Conservation (phyloP, 2,329 filamentous ascomycete species). For the Didymella exigua region DNA sequence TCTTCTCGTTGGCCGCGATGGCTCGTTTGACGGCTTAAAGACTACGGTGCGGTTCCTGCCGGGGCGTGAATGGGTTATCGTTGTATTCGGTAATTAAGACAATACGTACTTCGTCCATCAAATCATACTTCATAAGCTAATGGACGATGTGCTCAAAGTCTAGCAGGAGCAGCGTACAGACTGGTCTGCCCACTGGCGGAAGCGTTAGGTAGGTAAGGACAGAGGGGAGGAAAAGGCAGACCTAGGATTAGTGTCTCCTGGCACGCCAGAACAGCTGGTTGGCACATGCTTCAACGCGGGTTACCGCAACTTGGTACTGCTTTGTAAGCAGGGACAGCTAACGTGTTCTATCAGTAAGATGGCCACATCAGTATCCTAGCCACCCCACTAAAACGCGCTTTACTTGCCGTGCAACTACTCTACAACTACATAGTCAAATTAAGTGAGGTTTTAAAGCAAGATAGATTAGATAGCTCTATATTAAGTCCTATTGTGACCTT, state of each 20-base stretch:
- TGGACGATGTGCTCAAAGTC: constrained; percentile 6
- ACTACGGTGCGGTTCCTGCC: constrained; percentile 17
- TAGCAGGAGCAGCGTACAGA: neutral
- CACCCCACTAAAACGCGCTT: too few species aligned
- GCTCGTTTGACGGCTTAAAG: constrained; percentile 18
- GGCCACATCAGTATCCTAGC: too few species aligned
- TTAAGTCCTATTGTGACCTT: too few species aligned
- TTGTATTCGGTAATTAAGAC: constrained; percentile 16
- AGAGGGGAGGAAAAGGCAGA: constrained; percentile 1
- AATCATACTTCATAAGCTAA: constrained; percentile 12
- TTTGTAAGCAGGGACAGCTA: constrained; percentile 2
- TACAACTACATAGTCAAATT: too few species aligned
- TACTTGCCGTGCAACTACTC: too few species aligned
- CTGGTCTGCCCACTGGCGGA: constrained; percentile 7
- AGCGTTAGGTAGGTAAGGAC: neutral
- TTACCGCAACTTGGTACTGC: constrained; percentile 15
- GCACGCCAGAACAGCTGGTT: neutral
- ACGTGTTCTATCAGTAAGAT: too few species aligned
- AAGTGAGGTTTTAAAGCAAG: too few species aligned
- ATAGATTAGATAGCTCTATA: too few species aligned
- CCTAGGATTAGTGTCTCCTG: neutral
- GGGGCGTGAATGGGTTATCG: constrained; percentile 17
- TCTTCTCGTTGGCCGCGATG: constrained; percentile 14
- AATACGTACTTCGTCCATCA: constrained; percentile 10
- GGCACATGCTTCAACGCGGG: constrained; percentile 16